phyloP scores from a whole-genome alignment of 2,329 filamentous ascomycete genomes.

The Pseudogymnoascus pannorum region DNA sequence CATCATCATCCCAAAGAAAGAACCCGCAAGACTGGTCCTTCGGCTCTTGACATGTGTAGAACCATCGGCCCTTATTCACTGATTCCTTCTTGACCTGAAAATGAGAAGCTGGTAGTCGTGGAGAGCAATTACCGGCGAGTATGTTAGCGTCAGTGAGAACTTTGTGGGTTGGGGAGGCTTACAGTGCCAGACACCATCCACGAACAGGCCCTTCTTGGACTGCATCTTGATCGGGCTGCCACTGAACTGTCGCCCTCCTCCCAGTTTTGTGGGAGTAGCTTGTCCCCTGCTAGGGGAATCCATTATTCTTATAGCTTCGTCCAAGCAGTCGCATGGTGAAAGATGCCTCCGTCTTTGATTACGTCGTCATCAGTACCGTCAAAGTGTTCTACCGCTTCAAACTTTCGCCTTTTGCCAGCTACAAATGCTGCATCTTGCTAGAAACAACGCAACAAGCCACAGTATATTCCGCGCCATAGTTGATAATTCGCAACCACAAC shows the following conservation, averaged over 20 bases:
- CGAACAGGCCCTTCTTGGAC: slow-evolving; percentile 25
- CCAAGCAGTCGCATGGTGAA: background rate
- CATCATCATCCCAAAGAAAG: slow-evolving; percentile 52
- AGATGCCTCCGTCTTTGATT: background rate
- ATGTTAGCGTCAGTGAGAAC: background rate
- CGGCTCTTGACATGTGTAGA: slow-evolving; percentile 47
- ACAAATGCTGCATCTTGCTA: background rate
- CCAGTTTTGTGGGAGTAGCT: background rate
- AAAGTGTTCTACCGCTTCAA: background rate
- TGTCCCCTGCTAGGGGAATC: background rate
- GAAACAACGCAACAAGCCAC: background rate
- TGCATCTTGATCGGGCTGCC: background rate
- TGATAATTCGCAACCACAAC: background rate
- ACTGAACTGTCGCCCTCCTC: background rate
- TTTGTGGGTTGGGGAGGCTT: background rate
- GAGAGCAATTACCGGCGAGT: slow-evolving; percentile 41
- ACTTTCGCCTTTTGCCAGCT: background rate
- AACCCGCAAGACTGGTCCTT: slow-evolving; percentile 42
- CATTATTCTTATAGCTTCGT: background rate
- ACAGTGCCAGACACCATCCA: slow-evolving; percentile 35
- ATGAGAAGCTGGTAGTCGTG: slow-evolving; percentile 41
- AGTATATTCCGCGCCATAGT: background rate
- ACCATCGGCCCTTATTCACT: slow-evolving; percentile 43
- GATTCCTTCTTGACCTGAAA: slow-evolving; percentile 44
- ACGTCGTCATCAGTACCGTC: background rate